These are phyloP conservation scores for Nitzschia sp. DNA, from an alignment of 108 stramenopile genomes.

Conservation along the genomic window DNA sequence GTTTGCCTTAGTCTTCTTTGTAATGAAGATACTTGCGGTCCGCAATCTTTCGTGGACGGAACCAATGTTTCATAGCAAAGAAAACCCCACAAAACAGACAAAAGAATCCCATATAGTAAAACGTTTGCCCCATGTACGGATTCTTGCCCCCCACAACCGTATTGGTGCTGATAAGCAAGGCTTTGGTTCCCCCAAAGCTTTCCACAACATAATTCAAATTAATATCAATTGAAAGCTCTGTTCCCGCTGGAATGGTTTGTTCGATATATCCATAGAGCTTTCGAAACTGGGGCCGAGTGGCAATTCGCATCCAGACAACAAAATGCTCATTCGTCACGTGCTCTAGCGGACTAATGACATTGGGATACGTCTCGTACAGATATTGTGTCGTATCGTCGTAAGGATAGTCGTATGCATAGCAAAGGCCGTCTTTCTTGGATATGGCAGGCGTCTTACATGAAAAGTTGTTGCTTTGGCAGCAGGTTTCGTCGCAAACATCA, in stretches of 20 bases:
- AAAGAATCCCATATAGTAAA: conserved; percentile 82
- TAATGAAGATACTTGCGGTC: conserved; percentile 89
- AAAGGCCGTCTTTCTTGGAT: conserved; percentile 53
- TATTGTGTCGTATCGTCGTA: conserved; percentile 82
- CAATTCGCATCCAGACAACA: conserved; percentile 99
- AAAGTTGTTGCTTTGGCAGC: conserved; percentile 58
- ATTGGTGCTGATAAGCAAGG: conserved; percentile 82
- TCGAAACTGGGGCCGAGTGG: conserved; percentile 91
- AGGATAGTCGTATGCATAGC: conserved; percentile 90
- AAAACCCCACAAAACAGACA: conserved; percentile 71
- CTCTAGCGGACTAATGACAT: conserved; percentile 79
- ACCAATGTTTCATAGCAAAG: conserved; percentile 83
- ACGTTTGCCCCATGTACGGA: conserved; percentile 78
- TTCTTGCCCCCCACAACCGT: conserved; percentile 92
- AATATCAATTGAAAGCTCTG: conserved; percentile 70
- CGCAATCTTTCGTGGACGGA: conserved; percentile 84
- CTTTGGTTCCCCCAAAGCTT: conserved; percentile 83
- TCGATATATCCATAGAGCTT: conserved; percentile 97
- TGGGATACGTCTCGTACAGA: conserved; percentile 84
- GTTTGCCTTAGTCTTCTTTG: conserved; percentile 72
- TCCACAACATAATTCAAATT: conserved; percentile 89
- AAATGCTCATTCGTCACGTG: conserved; percentile 98
- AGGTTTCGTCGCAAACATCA: conserved; percentile 53
- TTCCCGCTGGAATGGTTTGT: conserved; percentile 73
- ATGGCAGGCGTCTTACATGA: conserved; percentile 62